These are phyloP conservation scores for Avicennia marina DNA, from an alignment of 257 asterid genomes.

Conservation along the genomic window DNA sequence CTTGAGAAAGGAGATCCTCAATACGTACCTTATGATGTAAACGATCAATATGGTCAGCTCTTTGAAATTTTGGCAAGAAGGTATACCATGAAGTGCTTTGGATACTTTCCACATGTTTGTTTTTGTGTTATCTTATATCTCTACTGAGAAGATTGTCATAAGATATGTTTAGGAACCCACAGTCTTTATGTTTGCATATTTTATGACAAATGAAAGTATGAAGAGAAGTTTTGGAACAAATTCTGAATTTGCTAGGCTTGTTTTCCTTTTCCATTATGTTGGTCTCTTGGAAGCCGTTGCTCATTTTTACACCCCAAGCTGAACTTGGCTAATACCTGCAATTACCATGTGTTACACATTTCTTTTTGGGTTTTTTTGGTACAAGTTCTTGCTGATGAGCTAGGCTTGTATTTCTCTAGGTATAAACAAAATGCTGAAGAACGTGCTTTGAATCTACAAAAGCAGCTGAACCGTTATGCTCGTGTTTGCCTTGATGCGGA, in stretches of 20 bases:
- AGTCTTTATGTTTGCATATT: neutral
- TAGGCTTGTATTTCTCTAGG: constrained; percentile 38
- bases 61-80: constrained; percentile 76
- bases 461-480: constrained; percentile 84
- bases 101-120: neutral
- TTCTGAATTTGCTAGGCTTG: neutral
- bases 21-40: constrained; percentile 75
- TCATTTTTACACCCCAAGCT: no score
- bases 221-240: neutral
- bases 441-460: constrained; percentile 57
- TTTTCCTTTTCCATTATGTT: constrained; percentile 1
- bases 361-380: neutral
- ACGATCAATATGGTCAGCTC: constrained; percentile 63
- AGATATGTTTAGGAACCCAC: constrained; percentile 6
- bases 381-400: constrained; percentile 18
- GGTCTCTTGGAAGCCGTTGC: no score
- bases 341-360: neutral
- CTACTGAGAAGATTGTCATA: neutral
- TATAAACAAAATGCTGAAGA: constrained; percentile 61
- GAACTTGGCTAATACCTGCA: neutral
- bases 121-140: constrained; percentile 4
- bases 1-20: constrained; percentile 74
- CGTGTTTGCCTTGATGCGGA: constrained; percentile 72
- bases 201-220: neutral
- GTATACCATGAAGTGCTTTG: constrained; percentile 35